These are phyloP conservation scores for Diaporthe longicolla DNA, from an alignment of 2,329 filamentous ascomycete genomes.

Conservation along the genomic window DNA sequence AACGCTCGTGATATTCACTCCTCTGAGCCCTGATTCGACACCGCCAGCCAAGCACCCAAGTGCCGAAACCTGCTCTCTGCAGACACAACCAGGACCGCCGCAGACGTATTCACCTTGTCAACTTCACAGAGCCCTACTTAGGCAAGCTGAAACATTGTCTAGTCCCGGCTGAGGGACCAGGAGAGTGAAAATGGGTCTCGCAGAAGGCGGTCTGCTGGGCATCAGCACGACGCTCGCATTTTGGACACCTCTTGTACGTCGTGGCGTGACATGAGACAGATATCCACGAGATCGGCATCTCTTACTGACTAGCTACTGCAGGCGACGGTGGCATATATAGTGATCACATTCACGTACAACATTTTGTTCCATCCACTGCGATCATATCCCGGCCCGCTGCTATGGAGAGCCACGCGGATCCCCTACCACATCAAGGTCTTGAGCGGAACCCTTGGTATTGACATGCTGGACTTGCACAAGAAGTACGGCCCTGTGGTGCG, in stretches of 20 bases:
- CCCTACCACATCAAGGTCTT: slow-evolving; percentile 26
- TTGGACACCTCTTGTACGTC: slow-evolving; percentile 18
- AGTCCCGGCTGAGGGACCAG: too few relatives aligned
- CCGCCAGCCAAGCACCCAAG: background rate
- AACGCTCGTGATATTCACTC: background rate
- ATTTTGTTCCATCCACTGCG: slow-evolving; percentile 45
- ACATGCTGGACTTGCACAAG: slow-evolving; percentile 48
- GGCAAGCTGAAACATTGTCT: background rate
- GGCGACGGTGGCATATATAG: slow-evolving; percentile 13
- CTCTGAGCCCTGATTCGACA: background rate
- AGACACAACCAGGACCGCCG: background rate
- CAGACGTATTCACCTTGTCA: background rate
- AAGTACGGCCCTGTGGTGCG: slow-evolving; percentile 60
- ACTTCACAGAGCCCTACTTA: too few relatives aligned
- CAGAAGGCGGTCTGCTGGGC: background rate
- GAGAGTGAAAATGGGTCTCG: background rate
- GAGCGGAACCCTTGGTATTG: slow-evolving; percentile 9
- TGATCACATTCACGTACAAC: slow-evolving; percentile 39
- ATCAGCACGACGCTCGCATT: slow-evolving; percentile 12
- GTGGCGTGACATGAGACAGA: background rate
- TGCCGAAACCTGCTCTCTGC: background rate
- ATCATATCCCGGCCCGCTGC: slow-evolving; percentile 44
- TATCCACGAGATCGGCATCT: too few relatives aligned
- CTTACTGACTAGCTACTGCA: background rate
- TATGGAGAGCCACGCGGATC: slow-evolving; percentile 42